Evolutionary conservation across 164 flowering plant genomes (phyloP).

Genomic region (Stephania yunnanensis): DNA sequence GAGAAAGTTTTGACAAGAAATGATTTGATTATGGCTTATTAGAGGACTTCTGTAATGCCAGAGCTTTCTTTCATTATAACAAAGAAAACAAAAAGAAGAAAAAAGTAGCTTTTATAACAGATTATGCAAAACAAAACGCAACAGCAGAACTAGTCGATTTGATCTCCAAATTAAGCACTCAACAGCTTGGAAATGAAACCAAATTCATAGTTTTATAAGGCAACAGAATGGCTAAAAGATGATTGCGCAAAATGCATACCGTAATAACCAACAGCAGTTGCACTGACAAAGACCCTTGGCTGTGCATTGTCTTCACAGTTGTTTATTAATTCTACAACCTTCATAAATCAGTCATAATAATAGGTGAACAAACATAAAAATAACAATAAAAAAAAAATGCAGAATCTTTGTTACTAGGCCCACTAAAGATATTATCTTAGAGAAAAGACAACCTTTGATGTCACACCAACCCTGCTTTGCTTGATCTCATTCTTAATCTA

Average conservation of each 20-base stretch:
- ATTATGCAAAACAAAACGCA: too few relatives aligned
- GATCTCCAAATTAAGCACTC: not conserved
- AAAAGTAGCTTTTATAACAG: too few relatives aligned
- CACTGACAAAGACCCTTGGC: constrained; percentile 80
- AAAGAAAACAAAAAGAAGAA: not conserved
- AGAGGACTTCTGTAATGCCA: too few relatives aligned
- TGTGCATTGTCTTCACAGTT: constrained; percentile 37
- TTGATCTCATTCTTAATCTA: constrained; percentile 94
- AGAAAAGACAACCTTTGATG: constrained; percentile 63
- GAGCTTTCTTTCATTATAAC: not conserved
- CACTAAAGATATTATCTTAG: not conserved
- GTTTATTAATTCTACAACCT: constrained; percentile 82
- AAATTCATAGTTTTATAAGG: not conserved
- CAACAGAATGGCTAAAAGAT: not conserved
- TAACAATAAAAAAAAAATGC: not conserved
- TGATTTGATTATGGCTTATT: too few relatives aligned
- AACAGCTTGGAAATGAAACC: not conserved
- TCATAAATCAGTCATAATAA: constrained; percentile 25
- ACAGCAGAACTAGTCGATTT: not conserved
- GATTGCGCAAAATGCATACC: constrained; percentile 35
- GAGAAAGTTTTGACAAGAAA: not conserved
- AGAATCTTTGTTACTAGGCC: not conserved
- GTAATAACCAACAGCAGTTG: constrained; percentile 96
- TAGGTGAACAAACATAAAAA: not conserved
- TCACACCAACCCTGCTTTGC: constrained; percentile 73